These are phyloP conservation scores for Trichoderma guizhouense DNA, from an alignment of 2,329 filamentous ascomycete genomes.

Conservation along the genomic window DNA sequence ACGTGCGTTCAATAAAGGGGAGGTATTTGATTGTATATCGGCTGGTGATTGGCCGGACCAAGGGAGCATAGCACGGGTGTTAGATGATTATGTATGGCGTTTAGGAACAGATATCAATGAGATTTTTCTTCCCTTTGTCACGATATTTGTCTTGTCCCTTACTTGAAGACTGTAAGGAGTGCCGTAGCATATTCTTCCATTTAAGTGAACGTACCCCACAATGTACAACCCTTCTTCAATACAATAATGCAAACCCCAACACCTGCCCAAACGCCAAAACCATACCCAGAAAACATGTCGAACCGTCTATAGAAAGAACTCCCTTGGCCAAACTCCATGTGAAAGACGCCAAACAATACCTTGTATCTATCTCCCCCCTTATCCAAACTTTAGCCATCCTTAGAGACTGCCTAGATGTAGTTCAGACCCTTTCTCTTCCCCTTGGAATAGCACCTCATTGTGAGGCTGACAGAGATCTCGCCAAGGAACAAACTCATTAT, in stretches of 20 bases:
- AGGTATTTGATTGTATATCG: neutral
- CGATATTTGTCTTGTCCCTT: neutral
- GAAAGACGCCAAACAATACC: neutral
- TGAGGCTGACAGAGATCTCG: slow-evolving; percentile 27
- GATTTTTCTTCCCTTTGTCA: neutral
- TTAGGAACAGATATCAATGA: neutral
- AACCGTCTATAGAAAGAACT: neutral
- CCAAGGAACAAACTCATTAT: slow-evolving; percentile 28
- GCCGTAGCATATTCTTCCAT: neutral
- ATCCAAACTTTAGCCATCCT: neutral
- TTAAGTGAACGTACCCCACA: neutral
- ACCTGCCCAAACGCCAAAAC: neutral
- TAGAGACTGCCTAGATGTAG: neutral
- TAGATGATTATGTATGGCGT: slow-evolving; percentile 3
- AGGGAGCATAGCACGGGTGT: slow-evolving; percentile 15
- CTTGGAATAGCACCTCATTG: slow-evolving; percentile 26
- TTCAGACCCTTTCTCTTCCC: slow-evolving; percentile 19
- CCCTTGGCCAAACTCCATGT: neutral
- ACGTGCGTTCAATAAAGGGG: neutral
- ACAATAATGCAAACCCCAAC: neutral
- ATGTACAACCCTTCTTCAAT: neutral
- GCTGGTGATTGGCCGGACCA: neutral
- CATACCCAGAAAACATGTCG: neutral
- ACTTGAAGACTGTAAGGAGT: neutral
- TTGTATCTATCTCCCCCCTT: neutral